Evolutionary conservation across 192 early-diverging fungal genomes (phyloP), one percentile per base, ranked within the genome.

Genomic region (Coemansia sp.): DNA sequence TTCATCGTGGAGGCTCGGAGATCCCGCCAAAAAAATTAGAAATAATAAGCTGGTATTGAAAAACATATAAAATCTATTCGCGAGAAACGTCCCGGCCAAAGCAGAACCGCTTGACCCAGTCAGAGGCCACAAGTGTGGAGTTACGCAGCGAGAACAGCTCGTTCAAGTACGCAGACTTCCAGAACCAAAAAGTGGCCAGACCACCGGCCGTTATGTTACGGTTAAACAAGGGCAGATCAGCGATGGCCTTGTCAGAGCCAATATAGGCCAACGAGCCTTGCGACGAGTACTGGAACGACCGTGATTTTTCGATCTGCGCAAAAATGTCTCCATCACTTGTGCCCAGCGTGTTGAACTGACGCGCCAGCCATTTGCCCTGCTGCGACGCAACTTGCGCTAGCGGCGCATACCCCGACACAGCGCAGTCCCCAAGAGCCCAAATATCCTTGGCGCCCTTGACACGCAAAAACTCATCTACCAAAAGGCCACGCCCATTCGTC

Each of bases 231-330:
- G 93, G 95, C n/a, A 97, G 68, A 60, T 98, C 94, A 4, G 94
- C 94, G 78, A 97, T 94, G 37, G 94, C 95, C 77, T 89, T 88
- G 63, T 98, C 95, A n/a, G 85, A 85, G 9, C 94, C 93, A 81
- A 97, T 90, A 71, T 97, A 96, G 14, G 92, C 93, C 47, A 97
- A 70, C 8, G 92, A 91, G 25, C 93, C 95, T 66, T 90, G 84
- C 58, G 93, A 90, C 49, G 86, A 83, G 83, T 95, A 97, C 59
- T 88, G 83, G 82, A 92, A 93, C 52, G 90, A 88, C 21, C 64
- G 56, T 40, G 56, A 59, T 24, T 68, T 52, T 46, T 74, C 74
- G 44, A 74, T 65, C 56, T 60, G 54, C 3, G 42, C 25, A 50
- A 67, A 70, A 28, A 79, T 23, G 7, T 79, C 76, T 4, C 50